Evolutionary conservation across 495 filamentous ascomycete species (phyloP).

Genomic region (Copromyces sp.): DNA sequence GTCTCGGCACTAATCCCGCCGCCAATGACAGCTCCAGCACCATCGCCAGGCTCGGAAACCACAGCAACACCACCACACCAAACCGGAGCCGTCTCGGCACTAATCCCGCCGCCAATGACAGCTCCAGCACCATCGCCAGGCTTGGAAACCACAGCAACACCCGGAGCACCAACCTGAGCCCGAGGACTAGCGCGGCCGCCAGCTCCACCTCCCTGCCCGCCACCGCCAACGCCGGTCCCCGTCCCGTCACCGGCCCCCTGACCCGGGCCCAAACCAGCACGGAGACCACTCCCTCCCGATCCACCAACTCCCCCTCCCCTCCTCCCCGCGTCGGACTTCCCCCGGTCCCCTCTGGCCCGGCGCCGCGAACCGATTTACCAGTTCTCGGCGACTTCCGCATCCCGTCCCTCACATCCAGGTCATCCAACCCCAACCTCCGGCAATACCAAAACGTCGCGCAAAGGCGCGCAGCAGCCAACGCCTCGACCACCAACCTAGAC

Average conservation of each 20-base stretch:
- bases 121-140: not conserved
- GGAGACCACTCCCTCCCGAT: not conserved
- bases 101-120: slow-evolving; percentile 9
- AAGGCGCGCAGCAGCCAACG: slow-evolving; percentile 31
- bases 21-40: not conserved
- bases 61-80: not conserved
- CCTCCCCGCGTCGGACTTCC: slow-evolving; percentile 19
- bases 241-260: slow-evolving; percentile 1
- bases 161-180: not conserved
- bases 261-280: slow-evolving; percentile 1
- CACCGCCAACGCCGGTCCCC: not conserved
- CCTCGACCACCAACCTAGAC: slow-evolving; percentile 8
- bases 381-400: slow-evolving; percentile 30
- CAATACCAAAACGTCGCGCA: slow-evolving; percentile 40
- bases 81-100: not conserved
- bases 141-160: not conserved
- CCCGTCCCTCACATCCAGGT: slow-evolving; percentile 32
- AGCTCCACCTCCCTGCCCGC: not conserved
- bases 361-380: not conserved
- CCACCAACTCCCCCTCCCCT: slow-evolving; percentile 24
- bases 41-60: not conserved
- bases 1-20: slow-evolving; percentile 9
- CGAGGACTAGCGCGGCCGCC: not conserved
- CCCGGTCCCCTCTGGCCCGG: slow-evolving; percentile 16
- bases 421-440: slow-evolving; percentile 34